phyloP scores from a whole-genome alignment of 176 grass and related monocot species.

The Luzula sylvatica region DNA sequence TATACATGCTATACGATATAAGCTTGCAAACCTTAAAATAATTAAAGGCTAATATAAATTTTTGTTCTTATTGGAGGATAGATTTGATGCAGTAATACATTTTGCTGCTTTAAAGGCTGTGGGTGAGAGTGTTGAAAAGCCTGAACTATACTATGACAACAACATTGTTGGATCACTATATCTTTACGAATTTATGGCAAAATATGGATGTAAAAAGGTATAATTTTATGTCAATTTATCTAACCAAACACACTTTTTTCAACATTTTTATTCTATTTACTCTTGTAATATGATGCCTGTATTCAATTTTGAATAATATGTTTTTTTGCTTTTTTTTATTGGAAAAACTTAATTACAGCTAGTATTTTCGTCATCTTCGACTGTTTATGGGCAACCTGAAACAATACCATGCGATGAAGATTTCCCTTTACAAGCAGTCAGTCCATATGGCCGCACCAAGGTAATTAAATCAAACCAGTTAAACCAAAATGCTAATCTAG shows the following conservation, averaged over 20 bases:
- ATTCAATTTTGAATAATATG: too few species aligned
- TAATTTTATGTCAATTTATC: not conserved
- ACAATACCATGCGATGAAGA: slow-evolving; percentile 60
- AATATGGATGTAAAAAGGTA: slow-evolving; percentile 69
- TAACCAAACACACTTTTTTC: not conserved
- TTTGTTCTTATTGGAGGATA: not conserved
- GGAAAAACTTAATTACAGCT: slow-evolving; percentile 19
- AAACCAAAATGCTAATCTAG: too few species aligned
- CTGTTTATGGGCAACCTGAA: slow-evolving; percentile 75
- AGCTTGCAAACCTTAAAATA: not conserved
- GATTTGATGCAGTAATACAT: slow-evolving; percentile 82
- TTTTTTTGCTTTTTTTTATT: too few species aligned
- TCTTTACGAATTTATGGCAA: slow-evolving; percentile 59
- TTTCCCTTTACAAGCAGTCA: slow-evolving; percentile 47
- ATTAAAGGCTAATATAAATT: too few species aligned
- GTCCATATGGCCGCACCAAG: slow-evolving; percentile 85
- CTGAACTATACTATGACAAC: slow-evolving; percentile 64
- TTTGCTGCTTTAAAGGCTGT: slow-evolving; percentile 83
- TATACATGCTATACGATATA: not conserved
- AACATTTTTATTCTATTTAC: not conserved
- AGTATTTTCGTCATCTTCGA: slow-evolving; percentile 82
- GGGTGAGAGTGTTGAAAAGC: slow-evolving; percentile 64
- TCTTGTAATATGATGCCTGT: not conserved
- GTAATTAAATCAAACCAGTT: slow-evolving; percentile 13
- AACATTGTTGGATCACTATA: slow-evolving; percentile 72